Evolutionary conservation across 345 rosid species (phyloP), one percentile per base, ranked within the genome.

Genomic region (Rubroshorea leprosula): DNA sequence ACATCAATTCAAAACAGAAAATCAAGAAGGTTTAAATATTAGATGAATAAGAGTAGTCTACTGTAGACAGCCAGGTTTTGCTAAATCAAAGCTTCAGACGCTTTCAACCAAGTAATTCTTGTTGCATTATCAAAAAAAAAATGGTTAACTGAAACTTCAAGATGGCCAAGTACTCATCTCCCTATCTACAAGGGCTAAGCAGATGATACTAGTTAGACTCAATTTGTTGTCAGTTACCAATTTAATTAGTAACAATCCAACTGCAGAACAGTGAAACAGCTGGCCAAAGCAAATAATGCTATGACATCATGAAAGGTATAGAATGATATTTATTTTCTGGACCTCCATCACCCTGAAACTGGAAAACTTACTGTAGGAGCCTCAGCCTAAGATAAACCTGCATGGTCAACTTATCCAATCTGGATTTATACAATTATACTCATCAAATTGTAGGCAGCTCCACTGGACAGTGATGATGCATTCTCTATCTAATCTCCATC

Each of bases 1-100:
- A 58, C 41, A 18, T 44, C 49, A 22, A 58, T 58, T 25, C 43
- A 44, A 24, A 44, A 52, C 9, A 62, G 12, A 3, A 9, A 29
- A 29, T 3, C 35, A 3, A 29, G 9, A 29, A 3, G 4, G 9
- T 9, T 29, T 29, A 4, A 29, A 29, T 29, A 29, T 29, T 29
- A 3, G 9, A 29, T 29, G 9, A 29, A 3, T 29, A 29, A 29
- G 35, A 29, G 4, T 29, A 29, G 5, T 29, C 35, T 29, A 9
- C 4, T 3, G 35, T 9, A 29, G 35, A 29, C 9, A 29, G 35
- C 35, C 35, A 3, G 35, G 9, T 5, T 23, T 22, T 23, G 9
- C 2, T 22, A 23, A 22, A 23, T 23, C 13, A 50, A 7, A 50
- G 26, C 29, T 49, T 10, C 12, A 14, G 29, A 50, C 13, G 54